Conservation (phyloP, 768 basidiomycete genomes). For the Crepidotus variabilis region DNA sequence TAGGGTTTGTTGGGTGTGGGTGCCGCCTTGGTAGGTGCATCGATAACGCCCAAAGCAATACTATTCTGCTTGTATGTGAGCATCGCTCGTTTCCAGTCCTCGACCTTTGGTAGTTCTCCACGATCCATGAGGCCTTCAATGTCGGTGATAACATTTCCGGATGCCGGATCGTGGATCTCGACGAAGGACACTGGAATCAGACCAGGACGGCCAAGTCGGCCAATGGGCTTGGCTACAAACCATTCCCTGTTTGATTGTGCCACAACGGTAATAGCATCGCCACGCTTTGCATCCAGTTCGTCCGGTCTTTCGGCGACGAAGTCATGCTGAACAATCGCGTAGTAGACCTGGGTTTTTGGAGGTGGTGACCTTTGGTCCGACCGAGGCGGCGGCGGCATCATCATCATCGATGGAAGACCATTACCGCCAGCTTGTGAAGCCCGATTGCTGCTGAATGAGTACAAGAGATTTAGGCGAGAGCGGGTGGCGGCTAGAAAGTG, state of each 20-base stretch:
- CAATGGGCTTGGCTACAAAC: constrained; percentile 99
- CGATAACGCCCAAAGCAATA: constrained; percentile 91
- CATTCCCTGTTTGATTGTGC: constrained; percentile 99
- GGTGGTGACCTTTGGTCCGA: constrained; percentile 21
- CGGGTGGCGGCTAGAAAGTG: constrained; percentile 8
- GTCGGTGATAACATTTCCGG: constrained; percentile 75
- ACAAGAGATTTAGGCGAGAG: constrained; percentile 6
- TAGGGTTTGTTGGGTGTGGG: constrained; percentile 24
- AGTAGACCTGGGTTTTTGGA: constrained; percentile 66
- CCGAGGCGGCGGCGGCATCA: neutral
- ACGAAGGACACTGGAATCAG: constrained; percentile 97
- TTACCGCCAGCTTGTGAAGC: constrained; percentile 34
- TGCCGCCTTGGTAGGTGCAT: constrained; percentile 36
- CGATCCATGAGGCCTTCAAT: constrained; percentile 76
- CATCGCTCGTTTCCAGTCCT: constrained; percentile 98
- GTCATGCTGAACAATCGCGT: constrained; percentile 94
- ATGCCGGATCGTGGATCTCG: constrained; percentile 89
- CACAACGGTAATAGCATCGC: constrained; percentile 93
- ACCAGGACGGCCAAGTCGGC: constrained; percentile 89
- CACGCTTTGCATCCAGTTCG: constrained; percentile 91
- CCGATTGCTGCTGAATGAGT: constrained; percentile 30
- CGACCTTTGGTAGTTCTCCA: constrained; percentile 91
- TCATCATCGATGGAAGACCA: constrained; percentile 17
- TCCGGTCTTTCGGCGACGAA: constrained; percentile 94
- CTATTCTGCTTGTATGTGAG: constrained; percentile 94